Percentiles rank a stretch among this genome's conserved stretches.
Conservation (phyloP, 1,139 yeast genomes). For the Nakaseomyces glabratus region DNA sequence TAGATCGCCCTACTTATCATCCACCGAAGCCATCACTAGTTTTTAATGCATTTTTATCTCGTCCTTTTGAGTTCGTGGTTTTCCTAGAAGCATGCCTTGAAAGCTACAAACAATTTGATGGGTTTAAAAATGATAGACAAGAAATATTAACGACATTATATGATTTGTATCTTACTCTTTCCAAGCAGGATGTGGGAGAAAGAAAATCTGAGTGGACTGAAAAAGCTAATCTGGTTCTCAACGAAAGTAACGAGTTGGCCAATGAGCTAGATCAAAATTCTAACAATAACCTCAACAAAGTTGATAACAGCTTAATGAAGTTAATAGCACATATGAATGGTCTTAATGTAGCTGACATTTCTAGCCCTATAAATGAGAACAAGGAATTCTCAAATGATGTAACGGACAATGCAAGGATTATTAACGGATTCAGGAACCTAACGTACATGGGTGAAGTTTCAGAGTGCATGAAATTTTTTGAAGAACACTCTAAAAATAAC, state of each 20-base stretch:
- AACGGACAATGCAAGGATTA: slow-evolving; percentile 25
- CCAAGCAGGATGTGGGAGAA: slow-evolving; percentile 36
- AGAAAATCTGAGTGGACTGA: slow-evolving; percentile 45
- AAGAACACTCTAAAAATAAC: slow-evolving; percentile 51
- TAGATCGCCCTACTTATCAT: slow-evolving; percentile 55
- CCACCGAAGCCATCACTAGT: slow-evolving; percentile 89
- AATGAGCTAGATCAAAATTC: not conserved
- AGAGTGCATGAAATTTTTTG: slow-evolving; percentile 49
- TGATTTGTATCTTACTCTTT: slow-evolving; percentile 67
- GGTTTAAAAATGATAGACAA: slow-evolving; percentile 54
- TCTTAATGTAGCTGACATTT: slow-evolving; percentile 29
- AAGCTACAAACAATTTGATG: slow-evolving; percentile 68
- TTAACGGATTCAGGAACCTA: slow-evolving; percentile 54
- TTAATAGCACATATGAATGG: slow-evolving; percentile 59
- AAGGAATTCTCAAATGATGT: slow-evolving; percentile 29
- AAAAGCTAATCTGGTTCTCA: slow-evolving; percentile 52
- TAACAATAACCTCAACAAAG: slow-evolving; percentile 12
- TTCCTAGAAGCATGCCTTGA: slow-evolving; percentile 87
- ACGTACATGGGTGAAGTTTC: slow-evolving; percentile 49
- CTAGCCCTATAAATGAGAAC: slow-evolving; percentile 35
- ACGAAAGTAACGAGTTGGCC: slow-evolving; percentile 32
- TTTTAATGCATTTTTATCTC: slow-evolving; percentile 75
- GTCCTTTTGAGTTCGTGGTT: slow-evolving; percentile 84
- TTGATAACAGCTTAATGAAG: slow-evolving; percentile 55
- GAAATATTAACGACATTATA: slow-evolving; percentile 70